phyloP scores from a whole-genome alignment of 371 early-diverging fungal genomes.

The Basidiobolus heterosporus region DNA sequence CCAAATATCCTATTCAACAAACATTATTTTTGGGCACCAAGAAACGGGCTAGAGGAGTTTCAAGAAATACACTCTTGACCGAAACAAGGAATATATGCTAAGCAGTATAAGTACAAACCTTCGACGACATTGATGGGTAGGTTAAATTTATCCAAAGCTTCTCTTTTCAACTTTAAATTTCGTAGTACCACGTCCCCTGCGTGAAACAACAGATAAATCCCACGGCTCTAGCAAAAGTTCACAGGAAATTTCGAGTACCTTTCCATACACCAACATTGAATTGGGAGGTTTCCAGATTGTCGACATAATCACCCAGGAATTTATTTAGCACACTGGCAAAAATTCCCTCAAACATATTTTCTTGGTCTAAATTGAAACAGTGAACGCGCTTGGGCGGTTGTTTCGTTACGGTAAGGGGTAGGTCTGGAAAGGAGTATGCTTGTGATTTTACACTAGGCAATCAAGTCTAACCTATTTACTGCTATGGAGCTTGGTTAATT shows the following conservation, averaged over 20 bases:
- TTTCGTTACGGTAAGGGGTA: too few relatives aligned
- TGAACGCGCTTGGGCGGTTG: too few relatives aligned
- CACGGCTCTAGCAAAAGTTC: too few relatives aligned
- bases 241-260: conserved; percentile 54
- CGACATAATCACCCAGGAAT: conserved; percentile 88
- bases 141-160: conserved; percentile 84
- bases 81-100: conserved; percentile 2
- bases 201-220: not conserved
- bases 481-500: too few relatives aligned
- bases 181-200: conserved; percentile 88
- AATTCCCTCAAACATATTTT: conserved; percentile 74
- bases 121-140: conserved; percentile 85
- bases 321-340: conserved; percentile 78
- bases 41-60: too few relatives aligned
- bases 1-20: conserved; percentile 58
- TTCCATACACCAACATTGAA: conserved; percentile 92
- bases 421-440: too few relatives aligned
- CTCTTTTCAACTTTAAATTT: conserved; percentile 71
- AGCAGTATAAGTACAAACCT: conserved; percentile 22
- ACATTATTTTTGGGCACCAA: too few relatives aligned
- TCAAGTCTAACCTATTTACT: too few relatives aligned
- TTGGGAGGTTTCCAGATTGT: conserved; percentile 87
- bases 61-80: too few relatives aligned
- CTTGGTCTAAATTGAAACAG: too few relatives aligned
- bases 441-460: too few relatives aligned